Conservation (phyloP, 1,284 basidiomycete genomes). For the Irpex sp. region DNA sequence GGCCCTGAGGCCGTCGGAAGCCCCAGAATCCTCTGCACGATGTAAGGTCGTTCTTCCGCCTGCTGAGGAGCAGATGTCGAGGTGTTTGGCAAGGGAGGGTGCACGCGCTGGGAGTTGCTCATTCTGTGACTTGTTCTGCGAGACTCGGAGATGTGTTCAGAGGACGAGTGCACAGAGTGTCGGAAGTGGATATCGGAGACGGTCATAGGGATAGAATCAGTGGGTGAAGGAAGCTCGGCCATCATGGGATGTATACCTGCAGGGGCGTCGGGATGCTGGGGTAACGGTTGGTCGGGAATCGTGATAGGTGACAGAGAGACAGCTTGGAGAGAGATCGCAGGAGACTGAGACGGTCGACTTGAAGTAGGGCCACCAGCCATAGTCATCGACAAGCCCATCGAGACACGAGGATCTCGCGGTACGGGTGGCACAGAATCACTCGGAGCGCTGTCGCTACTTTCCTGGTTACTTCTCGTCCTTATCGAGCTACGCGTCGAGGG, state of each 20-base stretch:
- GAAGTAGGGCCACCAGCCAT: slow-evolving; percentile 23
- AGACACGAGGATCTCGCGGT: slow-evolving; percentile 21
- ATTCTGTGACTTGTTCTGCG: slow-evolving; percentile 23
- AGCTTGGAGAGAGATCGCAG: slow-evolving; percentile 26
- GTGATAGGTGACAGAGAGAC: slow-evolving; percentile 20
- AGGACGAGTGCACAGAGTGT: slow-evolving; percentile 44
- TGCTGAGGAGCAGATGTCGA: background rate
- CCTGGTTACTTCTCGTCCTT: slow-evolving; percentile 17
- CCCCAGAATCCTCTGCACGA: slow-evolving; percentile 40
- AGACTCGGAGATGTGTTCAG: slow-evolving; percentile 28
- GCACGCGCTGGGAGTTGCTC: slow-evolving; percentile 34
- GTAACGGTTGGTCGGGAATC: slow-evolving; percentile 3
- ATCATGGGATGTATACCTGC: slow-evolving; percentile 10
- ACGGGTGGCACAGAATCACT: slow-evolving; percentile 9
- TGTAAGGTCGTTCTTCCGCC: slow-evolving; percentile 22
- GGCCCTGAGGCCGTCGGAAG: slow-evolving; percentile 16
- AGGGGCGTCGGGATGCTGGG: slow-evolving; percentile 14
- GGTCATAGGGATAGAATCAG: slow-evolving; percentile 66
- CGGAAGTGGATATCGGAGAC: slow-evolving; percentile 65
- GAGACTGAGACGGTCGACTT: slow-evolving; percentile 24
- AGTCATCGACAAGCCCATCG: slow-evolving; percentile 28
- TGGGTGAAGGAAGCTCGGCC: slow-evolving; percentile 43
- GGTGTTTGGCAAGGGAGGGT: slow-evolving; percentile 45
- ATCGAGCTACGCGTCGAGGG: slow-evolving; percentile 20
- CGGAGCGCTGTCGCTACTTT: slow-evolving; percentile 14